phyloP scores from a whole-genome alignment of 306 rosid species.

The Citrullus amarus region DNA sequence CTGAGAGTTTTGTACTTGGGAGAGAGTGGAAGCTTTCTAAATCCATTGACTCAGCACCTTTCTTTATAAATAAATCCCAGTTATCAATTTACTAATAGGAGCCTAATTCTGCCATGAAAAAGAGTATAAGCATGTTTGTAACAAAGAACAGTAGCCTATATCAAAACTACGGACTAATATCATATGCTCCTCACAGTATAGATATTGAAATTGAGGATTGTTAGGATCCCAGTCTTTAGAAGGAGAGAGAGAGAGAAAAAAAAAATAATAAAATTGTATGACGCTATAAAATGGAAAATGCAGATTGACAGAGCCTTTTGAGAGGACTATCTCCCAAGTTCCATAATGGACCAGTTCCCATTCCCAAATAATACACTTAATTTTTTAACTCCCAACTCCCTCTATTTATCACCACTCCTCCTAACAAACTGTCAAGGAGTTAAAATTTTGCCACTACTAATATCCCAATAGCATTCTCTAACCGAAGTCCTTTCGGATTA shows the following conservation, averaged over 20 bases:
- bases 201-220: neutral
- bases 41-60: no score
- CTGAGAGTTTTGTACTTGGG: no score
- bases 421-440: neutral
- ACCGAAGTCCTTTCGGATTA: neutral
- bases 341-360: neutral
- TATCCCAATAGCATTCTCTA: no score
- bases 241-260: neutral
- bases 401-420: neutral
- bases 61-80: no score
- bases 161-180: neutral
- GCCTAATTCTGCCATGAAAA: neutral
- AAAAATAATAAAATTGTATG: neutral
- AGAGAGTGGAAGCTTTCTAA: no score
- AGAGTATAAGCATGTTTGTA: neutral
- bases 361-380: neutral
- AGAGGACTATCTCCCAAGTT: neutral
- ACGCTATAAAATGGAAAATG: neutral
- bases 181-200: neutral
- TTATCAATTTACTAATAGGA: neutral
- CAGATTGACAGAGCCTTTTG: neutral
- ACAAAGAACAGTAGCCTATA: neutral
- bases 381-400: neutral
- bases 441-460: neutral
- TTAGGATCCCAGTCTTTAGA: neutral